Evolutionary conservation across 805 yeast species (phyloP).

Genomic region (Saturnispora sekii): DNA sequence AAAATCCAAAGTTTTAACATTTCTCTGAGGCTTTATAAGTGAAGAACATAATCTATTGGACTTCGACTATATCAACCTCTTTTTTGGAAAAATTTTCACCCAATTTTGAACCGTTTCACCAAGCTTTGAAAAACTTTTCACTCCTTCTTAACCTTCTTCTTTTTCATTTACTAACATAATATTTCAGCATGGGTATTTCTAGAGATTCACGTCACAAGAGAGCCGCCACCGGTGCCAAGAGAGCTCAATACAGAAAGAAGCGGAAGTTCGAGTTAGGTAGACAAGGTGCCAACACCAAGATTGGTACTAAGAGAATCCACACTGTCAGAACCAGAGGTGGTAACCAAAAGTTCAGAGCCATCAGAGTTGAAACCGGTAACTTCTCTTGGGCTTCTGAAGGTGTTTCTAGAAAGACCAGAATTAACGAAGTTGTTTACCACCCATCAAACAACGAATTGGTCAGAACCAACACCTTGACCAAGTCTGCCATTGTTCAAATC

Average conservation of each 20-base stretch:
- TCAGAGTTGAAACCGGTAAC: constrained; percentile 98
- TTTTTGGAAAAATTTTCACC: background rate
- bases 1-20: too few species aligned
- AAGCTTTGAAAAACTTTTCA: background rate
- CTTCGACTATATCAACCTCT: constrained; percentile 5
- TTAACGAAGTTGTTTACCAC: constrained; percentile 95
- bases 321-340: constrained; percentile 99
- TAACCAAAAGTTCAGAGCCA: constrained; percentile 99
- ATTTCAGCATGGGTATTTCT: constrained; percentile 87
- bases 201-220: constrained; percentile 99
- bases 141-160: background rate
- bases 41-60: background rate
- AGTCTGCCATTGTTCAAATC: constrained; percentile 97
- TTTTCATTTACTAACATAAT: constrained; percentile 9
- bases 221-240: constrained; percentile 99
- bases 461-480: constrained; percentile 99
- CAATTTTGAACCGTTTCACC: background rate
- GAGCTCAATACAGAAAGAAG: constrained; percentile 99
- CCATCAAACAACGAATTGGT: constrained; percentile 99
- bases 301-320: constrained; percentile 98
- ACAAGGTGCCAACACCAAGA: constrained; percentile 99
- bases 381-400: constrained; percentile 99
- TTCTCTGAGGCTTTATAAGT: too few species aligned
- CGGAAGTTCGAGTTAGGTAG: constrained; percentile 99
- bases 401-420: constrained; percentile 97